Percentiles rank a stretch among this genome's conserved stretches.
These are phyloP conservation scores for Pseudohalonectria lignicola DNA, from an alignment of 2,329 filamentous ascomycete species.

Conservation along the genomic window DNA sequence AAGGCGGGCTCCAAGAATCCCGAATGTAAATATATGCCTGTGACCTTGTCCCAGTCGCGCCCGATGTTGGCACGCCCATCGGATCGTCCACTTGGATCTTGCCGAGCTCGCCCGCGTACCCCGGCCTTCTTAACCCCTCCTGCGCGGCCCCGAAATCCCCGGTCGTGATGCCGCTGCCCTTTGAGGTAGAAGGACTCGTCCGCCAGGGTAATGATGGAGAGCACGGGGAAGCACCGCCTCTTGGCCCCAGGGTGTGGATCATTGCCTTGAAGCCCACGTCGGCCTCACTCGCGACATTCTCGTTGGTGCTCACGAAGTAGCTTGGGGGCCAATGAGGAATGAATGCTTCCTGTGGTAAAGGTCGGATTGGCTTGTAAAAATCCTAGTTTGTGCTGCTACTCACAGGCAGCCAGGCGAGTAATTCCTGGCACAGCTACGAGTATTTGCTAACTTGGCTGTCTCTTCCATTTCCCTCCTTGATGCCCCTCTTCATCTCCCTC, in stretches of 20 bases:
- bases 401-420: no score
- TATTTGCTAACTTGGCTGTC: no score
- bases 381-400: no score
- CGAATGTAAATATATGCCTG: slow-evolving; percentile 63
- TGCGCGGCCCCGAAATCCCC: slow-evolving; percentile 64
- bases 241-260: slow-evolving; percentile 75
- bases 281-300: no score
- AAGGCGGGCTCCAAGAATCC: slow-evolving; percentile 52
- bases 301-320: no score
- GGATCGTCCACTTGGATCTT: slow-evolving; percentile 79
- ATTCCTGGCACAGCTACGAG: no score
- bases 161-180: slow-evolving; percentile 58
- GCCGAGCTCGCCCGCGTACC: slow-evolving; percentile 73
- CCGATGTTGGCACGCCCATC: slow-evolving; percentile 64
- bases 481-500: no score
- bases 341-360: no score
- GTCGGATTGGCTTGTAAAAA: no score
- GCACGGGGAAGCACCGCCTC: slow-evolving; percentile 62
- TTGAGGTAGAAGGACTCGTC: slow-evolving; percentile 76
- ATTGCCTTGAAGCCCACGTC: slow-evolving; percentile 76
- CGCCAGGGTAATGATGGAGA: slow-evolving; percentile 62
- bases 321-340: no score
- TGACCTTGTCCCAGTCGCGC: slow-evolving; percentile 70
- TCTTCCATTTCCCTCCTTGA: no score
- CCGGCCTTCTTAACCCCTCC: no score